Evolutionary conservation across 106 monocot genomes (phyloP), one percentile per base, ranked within the genome.

Genomic region (Apostasia shenzhenica): DNA sequence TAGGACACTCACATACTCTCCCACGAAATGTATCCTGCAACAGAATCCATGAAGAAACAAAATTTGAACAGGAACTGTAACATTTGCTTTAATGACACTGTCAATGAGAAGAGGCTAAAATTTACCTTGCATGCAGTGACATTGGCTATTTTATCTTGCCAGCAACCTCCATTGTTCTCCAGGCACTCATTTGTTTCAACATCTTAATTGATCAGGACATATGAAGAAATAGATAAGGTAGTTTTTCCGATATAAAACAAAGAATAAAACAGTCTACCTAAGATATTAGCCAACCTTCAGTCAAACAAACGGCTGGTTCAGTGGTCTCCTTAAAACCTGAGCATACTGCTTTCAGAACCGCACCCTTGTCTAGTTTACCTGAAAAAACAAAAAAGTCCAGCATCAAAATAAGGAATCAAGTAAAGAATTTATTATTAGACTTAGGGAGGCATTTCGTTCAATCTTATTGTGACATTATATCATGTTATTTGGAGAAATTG

Each of bases 311-410:
- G 58, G 81, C 82, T 53, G 92, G 92, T 61, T 92, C 92, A 41
- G 92, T 92, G 39, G 85, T 85, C 67, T 92, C 92, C 55, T 88
- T 62, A 70, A 92, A 92, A 1, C 92, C 92, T 55, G 91, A 73
- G 79, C 91, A 92, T 14, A 92, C 82, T 14, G 87, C 91, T 81
- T 92, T 92, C 49, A 92, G 88, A 11, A 92, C 88, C 41, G 92
- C 85, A 74, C 71, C 68, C 54, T 88, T 92, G 57, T 83, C 92
- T 70, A 92, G 70, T 69, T 92, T 92, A 40, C 92, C 92, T 92
- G 67, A 48, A 59, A 57, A 59, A 5, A 42, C 14, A 39, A 46
- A 8, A 52, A 0, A 4, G 4, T 62, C 45, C 11, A 38, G 1
- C 8, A 62, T 10, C n/a, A 43, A 62, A 43, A 11, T 43, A 38